Evolutionary conservation across 306 rosid genomes (phyloP).

Genomic region (Citrullus mucosospermus): DNA sequence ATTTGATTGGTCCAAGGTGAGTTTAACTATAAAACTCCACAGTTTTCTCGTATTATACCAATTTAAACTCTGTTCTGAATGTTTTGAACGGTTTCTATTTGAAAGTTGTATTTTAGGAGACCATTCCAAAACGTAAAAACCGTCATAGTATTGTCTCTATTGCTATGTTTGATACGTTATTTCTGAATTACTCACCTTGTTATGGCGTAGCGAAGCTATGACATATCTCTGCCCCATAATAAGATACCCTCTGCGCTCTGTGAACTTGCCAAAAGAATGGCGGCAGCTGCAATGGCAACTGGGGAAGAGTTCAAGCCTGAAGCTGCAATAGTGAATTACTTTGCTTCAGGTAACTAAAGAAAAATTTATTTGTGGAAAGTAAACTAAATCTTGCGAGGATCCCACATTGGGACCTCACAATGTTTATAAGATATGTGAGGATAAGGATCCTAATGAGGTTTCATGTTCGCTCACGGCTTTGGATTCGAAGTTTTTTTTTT

Average conservation of each 20-base stretch:
- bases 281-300: constrained; percentile 69
- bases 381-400: too few relatives aligned
- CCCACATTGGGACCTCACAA: too few relatives aligned
- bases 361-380: neutral
- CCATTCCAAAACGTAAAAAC: neutral
- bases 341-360: constrained; percentile 42
- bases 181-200: constrained; percentile 5
- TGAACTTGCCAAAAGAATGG: constrained; percentile 63
- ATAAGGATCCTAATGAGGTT: too few relatives aligned
- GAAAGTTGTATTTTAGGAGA: neutral
- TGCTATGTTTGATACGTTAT: neutral
- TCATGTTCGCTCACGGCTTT: too few relatives aligned
- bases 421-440: too few relatives aligned
- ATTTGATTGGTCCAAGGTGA: constrained; percentile 90
- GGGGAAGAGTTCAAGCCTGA: constrained; percentile 83
- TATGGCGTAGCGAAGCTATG: constrained; percentile 52
- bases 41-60: neutral
- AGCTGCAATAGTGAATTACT: constrained; percentile 91
- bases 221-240: constrained; percentile 62
- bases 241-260: constrained; percentile 64
- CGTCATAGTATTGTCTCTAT: neutral
- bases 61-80: neutral
- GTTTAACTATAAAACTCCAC: neutral
- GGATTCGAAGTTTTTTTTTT: too few relatives aligned
- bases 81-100: neutral